phyloP scores from a whole-genome alignment of 192 early-diverging fungal genomes.

The Backusella liffmaniae region DNA sequence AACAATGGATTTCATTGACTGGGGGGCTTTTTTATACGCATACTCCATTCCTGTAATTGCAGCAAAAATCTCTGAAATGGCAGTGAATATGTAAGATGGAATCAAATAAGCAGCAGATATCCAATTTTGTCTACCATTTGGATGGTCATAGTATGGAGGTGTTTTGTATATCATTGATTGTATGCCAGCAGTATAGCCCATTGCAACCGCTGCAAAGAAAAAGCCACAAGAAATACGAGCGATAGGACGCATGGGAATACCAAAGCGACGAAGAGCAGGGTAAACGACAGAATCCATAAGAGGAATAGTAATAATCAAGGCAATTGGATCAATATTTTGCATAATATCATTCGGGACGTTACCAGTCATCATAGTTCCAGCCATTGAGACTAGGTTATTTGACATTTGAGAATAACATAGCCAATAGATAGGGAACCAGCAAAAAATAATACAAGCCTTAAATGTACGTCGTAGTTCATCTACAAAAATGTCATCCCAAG shows the following conservation, averaged over 20 bases:
- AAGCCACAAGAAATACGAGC: constrained; percentile 70
- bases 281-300: constrained; percentile 67
- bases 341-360: constrained; percentile 68
- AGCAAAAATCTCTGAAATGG: constrained; percentile 67
- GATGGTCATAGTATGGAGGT: constrained; percentile 54
- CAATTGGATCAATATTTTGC: constrained; percentile 67
- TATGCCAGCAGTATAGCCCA: constrained; percentile 62
- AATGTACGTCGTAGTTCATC: constrained; percentile 62
- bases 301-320: constrained; percentile 71
- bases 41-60: constrained; percentile 68
- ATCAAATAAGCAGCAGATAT: constrained; percentile 59
- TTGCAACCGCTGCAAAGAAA: constrained; percentile 53
- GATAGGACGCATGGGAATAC: constrained; percentile 57
- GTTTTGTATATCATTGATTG: constrained; percentile 63
- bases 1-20: constrained; percentile 65
- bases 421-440: constrained; percentile 77
- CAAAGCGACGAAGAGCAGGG: constrained; percentile 53
- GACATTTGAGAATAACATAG: constrained; percentile 67
- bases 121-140: constrained; percentile 43
- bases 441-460: constrained; percentile 68
- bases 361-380: constrained; percentile 57
- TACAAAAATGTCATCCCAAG: constrained; percentile 74
- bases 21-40: constrained; percentile 65
- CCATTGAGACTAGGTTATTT: constrained; percentile 65
- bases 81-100: constrained; percentile 62